Evolutionary conservation across 1,284 basidiomycete species (phyloP).

Genomic region (Trichosporon sp.): DNA sequence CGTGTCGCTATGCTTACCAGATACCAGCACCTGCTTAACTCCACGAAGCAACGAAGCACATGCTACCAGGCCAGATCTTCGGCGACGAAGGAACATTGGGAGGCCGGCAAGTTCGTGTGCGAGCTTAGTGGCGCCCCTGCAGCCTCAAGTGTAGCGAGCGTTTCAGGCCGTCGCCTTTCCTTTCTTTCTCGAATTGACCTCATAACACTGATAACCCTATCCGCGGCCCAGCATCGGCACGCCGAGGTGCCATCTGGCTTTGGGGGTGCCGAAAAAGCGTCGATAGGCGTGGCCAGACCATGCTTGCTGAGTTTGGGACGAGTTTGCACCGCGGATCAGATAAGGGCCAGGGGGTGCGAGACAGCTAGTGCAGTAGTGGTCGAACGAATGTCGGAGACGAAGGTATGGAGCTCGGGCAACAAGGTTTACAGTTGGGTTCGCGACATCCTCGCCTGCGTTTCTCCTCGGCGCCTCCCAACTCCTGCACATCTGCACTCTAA

Average conservation of each 20-base stretch:
- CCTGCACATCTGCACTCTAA: neutral
- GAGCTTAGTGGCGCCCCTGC: neutral
- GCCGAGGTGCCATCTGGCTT: no score
- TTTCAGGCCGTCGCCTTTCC: neutral
- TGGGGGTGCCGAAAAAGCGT: no score
- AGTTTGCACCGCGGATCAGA: neutral
- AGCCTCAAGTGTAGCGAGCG: neutral
- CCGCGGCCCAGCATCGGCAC: neutral
- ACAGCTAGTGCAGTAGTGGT: neutral
- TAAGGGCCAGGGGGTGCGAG: neutral
- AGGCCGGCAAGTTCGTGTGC: neutral
- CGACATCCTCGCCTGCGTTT: neutral
- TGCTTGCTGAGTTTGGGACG: no score
- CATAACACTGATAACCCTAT: neutral
- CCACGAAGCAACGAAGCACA: neutral
- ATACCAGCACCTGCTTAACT: neutral
- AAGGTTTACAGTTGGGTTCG: neutral
- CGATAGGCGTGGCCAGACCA: no score
- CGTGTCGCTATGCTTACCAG: neutral
- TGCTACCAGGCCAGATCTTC: neutral
- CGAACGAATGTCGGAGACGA: neutral
- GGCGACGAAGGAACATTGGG: neutral
- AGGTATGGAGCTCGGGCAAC: neutral
- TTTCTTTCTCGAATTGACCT: neutral
- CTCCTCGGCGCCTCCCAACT: neutral